Percentiles rank a stretch among this genome's conserved stretches.
Evolutionary conservation across 208 protist species (phyloP).

Genomic region (Leptomonas pyrrhocoris): DNA sequence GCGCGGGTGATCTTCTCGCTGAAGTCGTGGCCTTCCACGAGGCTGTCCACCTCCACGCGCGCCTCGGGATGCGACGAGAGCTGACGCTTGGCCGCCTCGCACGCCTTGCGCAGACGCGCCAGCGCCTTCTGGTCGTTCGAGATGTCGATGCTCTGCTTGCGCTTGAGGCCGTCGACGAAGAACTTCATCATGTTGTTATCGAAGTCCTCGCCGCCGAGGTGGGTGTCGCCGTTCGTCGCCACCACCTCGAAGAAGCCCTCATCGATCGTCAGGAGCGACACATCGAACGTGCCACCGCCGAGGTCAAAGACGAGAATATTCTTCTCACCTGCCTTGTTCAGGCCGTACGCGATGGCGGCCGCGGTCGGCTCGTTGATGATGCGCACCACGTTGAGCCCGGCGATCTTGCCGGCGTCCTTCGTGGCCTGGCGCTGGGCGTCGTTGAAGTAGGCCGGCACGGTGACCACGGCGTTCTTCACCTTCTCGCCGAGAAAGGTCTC

Average conservation of each 20-base stretch:
- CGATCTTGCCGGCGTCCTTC: constrained; percentile 98
- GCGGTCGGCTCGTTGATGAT: constrained; percentile 99
- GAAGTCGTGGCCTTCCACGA: constrained; percentile 98
- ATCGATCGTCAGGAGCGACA: constrained; percentile 99
- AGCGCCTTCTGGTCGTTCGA: constrained; percentile 70
- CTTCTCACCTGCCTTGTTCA: constrained; percentile 94
- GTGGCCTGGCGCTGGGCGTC: constrained; percentile 99
- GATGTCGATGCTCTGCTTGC: constrained; percentile 73
- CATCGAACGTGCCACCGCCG: constrained; percentile 98
- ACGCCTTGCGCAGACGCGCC: constrained; percentile 84
- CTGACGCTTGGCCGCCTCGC: constrained; percentile 97
- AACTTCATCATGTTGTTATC: constrained; percentile 98
- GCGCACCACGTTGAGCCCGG: constrained; percentile 97
- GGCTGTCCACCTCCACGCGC: constrained; percentile 97
- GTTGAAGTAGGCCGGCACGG: constrained; percentile 99
- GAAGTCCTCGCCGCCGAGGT: constrained; percentile 99
- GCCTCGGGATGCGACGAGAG: constrained; percentile 95
- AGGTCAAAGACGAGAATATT: constrained; percentile 98
- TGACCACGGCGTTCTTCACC: constrained; percentile 97
- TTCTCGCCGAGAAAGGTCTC: constrained; percentile 94
- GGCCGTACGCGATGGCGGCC: constrained; percentile 99
- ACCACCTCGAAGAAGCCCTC: constrained; percentile 99
- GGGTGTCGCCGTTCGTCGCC: constrained; percentile 99
- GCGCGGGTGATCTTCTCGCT: constrained; percentile 96
- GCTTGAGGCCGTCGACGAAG: constrained; percentile 96